Evolutionary conservation across 176 grass and related monocot species (phyloP), one percentile per base, ranked within the genome.

Genomic region (Eleusine indica): DNA sequence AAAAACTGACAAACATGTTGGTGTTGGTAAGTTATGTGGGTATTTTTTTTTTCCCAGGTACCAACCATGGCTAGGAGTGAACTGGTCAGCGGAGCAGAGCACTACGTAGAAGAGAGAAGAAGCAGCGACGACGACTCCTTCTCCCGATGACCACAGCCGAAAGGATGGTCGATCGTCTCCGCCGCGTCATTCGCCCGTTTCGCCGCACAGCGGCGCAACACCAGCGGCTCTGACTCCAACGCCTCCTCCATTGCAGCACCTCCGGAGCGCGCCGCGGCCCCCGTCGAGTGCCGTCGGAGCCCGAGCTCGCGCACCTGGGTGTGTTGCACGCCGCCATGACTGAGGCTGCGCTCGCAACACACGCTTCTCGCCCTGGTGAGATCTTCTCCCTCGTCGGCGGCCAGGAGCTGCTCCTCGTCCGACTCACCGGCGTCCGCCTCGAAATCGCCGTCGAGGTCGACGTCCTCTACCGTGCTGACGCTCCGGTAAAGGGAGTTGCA

Each of bases 401-500:
- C 39, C 39, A 70, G 40, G 41, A 82, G 74, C 13, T 49, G 41
- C 29, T 61, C 39, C 29, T 49, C 39, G 16, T 25, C 25, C 25
- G 64, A 14, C 18, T 76, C 78, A 7, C 16, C 41, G n/a, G 60
- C 69, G 5, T 63, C 80, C 28, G 18, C 9, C 77, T 62, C 47
- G 6, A 66, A 9, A 22, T 66, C 69, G 9, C 22, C 61, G 38
- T 54, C 68, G 42, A 6, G 43, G 9, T 25, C 35, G 5, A 54
- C 72, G 15, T 53, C 66, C 18, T 81, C 83, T 57, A 67, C 43
- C 14, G 66, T 61, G 21, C 67, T 57, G 37, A 77, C 11, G 46
- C 66, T 70, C 51, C 81, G 65, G n/a, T 81, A 84, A 7, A 76
- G 57, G 0, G 91, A 87, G 35, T 64, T 9, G 84, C 87, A 53